phyloP scores from a whole-genome alignment of 2,329 filamentous ascomycete species.

The Xylaria sp. region DNA sequence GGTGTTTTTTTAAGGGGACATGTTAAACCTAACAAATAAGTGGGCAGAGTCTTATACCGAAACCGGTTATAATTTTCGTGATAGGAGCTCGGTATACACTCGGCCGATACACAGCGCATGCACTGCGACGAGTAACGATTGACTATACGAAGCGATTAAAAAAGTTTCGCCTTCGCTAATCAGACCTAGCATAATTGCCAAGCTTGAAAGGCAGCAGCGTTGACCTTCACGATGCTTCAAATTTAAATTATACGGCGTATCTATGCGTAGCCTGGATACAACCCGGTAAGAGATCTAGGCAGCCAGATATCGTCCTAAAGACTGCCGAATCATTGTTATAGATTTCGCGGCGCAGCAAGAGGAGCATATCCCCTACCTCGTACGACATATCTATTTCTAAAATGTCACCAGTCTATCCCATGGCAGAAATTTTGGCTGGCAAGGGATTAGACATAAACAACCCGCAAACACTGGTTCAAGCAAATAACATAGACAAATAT shows the following conservation, averaged over 20 bases:
- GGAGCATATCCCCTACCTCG: neutral
- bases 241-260: no score
- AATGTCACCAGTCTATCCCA: neutral
- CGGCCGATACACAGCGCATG: neutral
- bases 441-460: neutral
- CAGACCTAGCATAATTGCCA: no score
- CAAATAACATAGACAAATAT: neutral
- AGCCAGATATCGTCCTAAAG: neutral
- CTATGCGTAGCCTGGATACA: neutral
- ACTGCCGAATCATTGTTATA: neutral
- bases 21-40: neutral
- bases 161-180: no score
- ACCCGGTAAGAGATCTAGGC: neutral
- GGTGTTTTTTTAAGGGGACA: no score
- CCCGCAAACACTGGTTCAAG: neutral
- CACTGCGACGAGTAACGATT: neutral
- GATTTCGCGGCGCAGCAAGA: neutral
- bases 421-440: neutral
- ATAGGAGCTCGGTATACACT: neutral
- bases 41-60: neutral
- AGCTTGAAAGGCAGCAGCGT: no score
- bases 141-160: neutral
- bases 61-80: conserved; percentile 3
- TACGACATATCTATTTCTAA: neutral
- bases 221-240: no score